phyloP scores from a whole-genome alignment of 1,139 yeast genomes.

The Hansenula anomala region DNA sequence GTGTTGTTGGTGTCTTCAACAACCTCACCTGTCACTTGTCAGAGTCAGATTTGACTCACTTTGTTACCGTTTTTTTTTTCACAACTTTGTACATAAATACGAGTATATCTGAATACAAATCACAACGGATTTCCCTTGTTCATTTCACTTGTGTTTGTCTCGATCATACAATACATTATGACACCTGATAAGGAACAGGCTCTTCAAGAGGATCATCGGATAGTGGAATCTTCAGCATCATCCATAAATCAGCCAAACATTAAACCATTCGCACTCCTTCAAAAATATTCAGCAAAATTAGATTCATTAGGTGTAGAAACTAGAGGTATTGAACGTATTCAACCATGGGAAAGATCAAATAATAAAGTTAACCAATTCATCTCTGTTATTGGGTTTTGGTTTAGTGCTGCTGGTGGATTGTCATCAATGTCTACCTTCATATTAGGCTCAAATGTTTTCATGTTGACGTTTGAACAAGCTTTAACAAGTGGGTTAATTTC shows the following conservation, averaged over 20 bases:
- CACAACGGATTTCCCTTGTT: no score
- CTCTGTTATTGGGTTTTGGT: constrained; percentile 72
- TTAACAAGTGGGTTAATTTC: constrained; percentile 59
- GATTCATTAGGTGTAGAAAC: constrained; percentile 64
- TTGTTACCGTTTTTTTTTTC: no score
- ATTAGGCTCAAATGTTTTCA: constrained; percentile 67
- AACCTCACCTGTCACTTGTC: no score
- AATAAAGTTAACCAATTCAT: constrained; percentile 44
- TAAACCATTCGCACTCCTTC: constrained; percentile 15
- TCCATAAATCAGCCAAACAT: constrained; percentile 2
- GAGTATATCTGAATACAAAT: no score
- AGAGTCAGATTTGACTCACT: not conserved
- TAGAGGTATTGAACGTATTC: constrained; percentile 75
- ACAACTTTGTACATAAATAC: no score
- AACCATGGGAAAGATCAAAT: constrained; percentile 62
- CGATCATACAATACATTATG: not conserved
- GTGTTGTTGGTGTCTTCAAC: no score
- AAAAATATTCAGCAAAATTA: constrained; percentile 28
- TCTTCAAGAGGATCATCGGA: constrained; percentile 6
- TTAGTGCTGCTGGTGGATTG: constrained; percentile 79
- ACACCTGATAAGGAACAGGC: constrained; percentile 1
- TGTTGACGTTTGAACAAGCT: constrained; percentile 59
- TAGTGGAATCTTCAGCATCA: no score
- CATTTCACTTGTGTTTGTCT: no score
- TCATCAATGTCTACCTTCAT: constrained; percentile 82